Evolutionary conservation across 306 rosid genomes (phyloP).

Genomic region (Begonia peltatifolia): DNA sequence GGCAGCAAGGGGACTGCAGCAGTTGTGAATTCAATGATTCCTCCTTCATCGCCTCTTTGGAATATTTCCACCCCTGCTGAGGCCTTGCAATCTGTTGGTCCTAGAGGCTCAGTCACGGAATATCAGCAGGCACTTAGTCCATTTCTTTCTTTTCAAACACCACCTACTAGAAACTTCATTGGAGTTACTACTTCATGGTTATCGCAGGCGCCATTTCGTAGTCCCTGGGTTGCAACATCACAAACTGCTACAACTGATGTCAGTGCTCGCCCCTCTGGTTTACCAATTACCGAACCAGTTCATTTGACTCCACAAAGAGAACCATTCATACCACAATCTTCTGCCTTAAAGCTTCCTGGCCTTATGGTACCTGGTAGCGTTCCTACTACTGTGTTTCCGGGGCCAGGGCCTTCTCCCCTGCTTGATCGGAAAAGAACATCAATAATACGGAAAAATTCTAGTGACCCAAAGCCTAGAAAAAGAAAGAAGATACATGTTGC

Average conservation of each 20-base stretch:
- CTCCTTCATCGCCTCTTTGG: constrained; percentile 94
- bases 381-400: constrained; percentile 23
- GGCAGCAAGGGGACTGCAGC: constrained; percentile 48
- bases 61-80: constrained; percentile 66
- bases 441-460: constrained; percentile 24
- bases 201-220: constrained; percentile 48
- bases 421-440: constrained; percentile 30
- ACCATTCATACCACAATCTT: constrained; percentile 32
- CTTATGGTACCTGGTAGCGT: constrained; percentile 33
- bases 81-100: constrained; percentile 51
- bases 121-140: constrained; percentile 60
- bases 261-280: constrained; percentile 36
- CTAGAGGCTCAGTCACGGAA: constrained; percentile 64
- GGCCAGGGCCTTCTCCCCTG: constrained; percentile 26
- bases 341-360: constrained; percentile 33
- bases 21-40: constrained; percentile 42
- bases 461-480: constrained; percentile 58
- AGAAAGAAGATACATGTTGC: constrained; percentile 47
- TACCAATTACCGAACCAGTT: constrained; percentile 40
- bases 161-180: constrained; percentile 43
- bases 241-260: constrained; percentile 36
- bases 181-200: constrained; percentile 70
- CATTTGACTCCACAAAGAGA: constrained; percentile 40
- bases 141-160: constrained; percentile 54
- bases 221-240: constrained; percentile 71